Base-by-base conservation (phyloP, 352 stramenopile species). In the Phytophthora megakarya region DNA sequence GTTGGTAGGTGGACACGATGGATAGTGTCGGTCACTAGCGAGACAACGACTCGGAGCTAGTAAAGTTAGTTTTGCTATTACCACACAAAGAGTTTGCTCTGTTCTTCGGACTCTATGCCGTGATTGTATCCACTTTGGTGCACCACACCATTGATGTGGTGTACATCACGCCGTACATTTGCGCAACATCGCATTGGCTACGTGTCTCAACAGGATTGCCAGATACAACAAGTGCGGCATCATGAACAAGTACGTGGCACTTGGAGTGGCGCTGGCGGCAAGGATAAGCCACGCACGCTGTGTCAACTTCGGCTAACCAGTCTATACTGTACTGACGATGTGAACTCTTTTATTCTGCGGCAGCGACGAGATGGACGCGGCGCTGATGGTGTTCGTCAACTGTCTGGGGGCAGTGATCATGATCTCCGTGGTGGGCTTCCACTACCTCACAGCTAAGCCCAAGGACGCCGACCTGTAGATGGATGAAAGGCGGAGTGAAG, bases 341-440 rank as follows among this genome's bases (percentile, higher is more conserved):
- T 48, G 11, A 49, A 45, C 15, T 44, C n/a, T 26, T 43, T 26
- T 59, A 22, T 9, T 66, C 12, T 3, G 30, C 60, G 30, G 52
- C 59, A 96, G 88, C 74, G 73, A 95, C 49, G 84, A 95, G 73
- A 95, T 96, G 86, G 88, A 96, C 55, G 61, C 82, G 37, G 80
- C 80, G 66, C 69, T 96, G 40, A 96, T 96, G 88, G 83, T 78
- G 39, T 96, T 96, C 69, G 88, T 96, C 44, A 96, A 96, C 75
- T 90, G 76, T 64, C 74, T 96, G 37, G 88, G 88, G 54, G 81
- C 88, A 11, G 78, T 90, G 15, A 94, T 96, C 73, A 96, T 94
- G 84, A 72, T 96, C 21, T 93, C 85, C 28, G 73, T 96, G 21
- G 86, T 96, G 35, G 83, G 86, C 23, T 96, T 95, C 72, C 88